Conservation (phyloP, 148 eudicot species). For the Rhododendron molle region DNA sequence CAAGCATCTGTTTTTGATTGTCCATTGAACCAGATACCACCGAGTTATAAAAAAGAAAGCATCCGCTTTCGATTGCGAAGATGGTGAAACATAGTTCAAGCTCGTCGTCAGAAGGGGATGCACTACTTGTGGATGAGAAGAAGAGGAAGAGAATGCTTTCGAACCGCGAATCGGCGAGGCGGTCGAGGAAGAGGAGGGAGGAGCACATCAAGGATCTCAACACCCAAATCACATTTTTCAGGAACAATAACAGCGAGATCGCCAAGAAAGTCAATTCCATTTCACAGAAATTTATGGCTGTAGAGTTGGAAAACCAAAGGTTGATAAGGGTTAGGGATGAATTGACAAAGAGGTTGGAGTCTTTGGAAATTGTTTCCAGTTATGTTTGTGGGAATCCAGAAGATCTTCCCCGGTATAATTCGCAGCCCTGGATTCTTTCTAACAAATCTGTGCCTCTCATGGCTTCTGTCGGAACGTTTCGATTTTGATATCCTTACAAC, state of each 20-base stretch:
- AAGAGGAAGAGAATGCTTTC: conserved; percentile 69
- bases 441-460: conserved; percentile 16
- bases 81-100: conserved; percentile 23
- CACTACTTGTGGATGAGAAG: conserved; percentile 38
- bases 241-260: conserved; percentile 27
- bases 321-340: conserved; percentile 30
- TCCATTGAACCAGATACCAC: neutral
- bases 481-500: neutral
- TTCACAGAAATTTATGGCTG: neutral
- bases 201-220: conserved; percentile 52
- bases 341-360: conserved; percentile 41
- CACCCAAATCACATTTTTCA: conserved; percentile 23
- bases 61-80: conserved; percentile 9
- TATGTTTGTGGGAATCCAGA: conserved; percentile 7
- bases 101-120: conserved; percentile 38
- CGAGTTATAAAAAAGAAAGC: neutral
- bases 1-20: neutral
- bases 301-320: conserved; percentile 4
- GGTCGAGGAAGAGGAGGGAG: conserved; percentile 67
- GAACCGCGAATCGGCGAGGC: conserved; percentile 69
- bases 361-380: conserved; percentile 33
- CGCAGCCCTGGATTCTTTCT: conserved; percentile 17
- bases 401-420: neutral
- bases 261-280: conserved; percentile 18
- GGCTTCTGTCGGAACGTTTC: conserved; percentile 12